Base-by-base conservation (phyloP, 139 green algal genomes). In the Chlamydomonas eustigma region DNA sequence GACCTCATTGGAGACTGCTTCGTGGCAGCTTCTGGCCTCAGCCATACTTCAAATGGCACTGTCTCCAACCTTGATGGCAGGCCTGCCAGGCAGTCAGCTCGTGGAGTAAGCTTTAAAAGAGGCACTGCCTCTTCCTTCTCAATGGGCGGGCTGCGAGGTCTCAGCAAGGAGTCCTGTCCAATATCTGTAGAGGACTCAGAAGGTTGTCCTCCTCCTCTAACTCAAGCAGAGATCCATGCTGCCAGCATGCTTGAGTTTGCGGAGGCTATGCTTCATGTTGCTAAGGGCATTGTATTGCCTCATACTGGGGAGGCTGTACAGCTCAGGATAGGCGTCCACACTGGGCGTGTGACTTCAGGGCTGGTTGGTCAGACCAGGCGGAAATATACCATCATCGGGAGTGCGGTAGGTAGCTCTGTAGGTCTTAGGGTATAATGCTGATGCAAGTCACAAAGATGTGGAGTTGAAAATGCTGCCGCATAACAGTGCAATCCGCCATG, bases 321-420 rank as follows among this genome's bases (percentile, higher is more conserved):
- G 76, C 38, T 90, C 32, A 70, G 85, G 51, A 65, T 90, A 5
- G 85, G 85, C 72, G 75, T 90, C 12, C 80, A 90, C 69, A 80
- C 73, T 3, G 85, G 85, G n/a, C 75, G 76, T 1, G 78, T 76
- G 32, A 78, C 44, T 28, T 76, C 50, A 36, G 82, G 82, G 2
- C 74, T 89, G 32, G 79, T 89, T 3, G 84, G 84, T 1, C 34
- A 71, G 22, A 80, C 78, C 58, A 78, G 78, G 66, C 81, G 75
- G 3, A 51, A 76, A 2, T 87, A 78, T 63, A 83, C 77, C 64
- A 67, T 89, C 1, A 85, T 89, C 44, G 84, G 84, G 34, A 73
- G 44, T 58, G 44, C 44, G 44, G 44, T 58, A 18, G 18, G 44
- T 58, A 18, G 44, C 18, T 12, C 44, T 12, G 44, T 58, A 58